phyloP scores from a whole-genome alignment of 805 yeast genomes.

The Spathaspora arborariae region DNA sequence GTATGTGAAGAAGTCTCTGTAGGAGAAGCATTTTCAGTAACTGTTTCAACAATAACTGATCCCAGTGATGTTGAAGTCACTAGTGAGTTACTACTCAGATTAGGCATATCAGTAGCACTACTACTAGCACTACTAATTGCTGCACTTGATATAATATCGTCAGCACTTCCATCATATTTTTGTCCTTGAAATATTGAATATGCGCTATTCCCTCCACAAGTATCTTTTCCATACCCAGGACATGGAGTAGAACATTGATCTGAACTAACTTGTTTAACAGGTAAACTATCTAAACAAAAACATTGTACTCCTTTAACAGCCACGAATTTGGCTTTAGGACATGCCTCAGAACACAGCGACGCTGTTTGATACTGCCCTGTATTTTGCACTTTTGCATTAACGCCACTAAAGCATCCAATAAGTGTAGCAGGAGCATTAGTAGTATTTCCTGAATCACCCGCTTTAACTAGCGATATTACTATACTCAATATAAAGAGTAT shows the following conservation, averaged over 20 bases:
- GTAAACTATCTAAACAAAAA: constrained; percentile 32
- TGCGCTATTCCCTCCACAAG: constrained; percentile 34
- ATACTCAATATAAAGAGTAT: not conserved
- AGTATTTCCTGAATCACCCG: no score
- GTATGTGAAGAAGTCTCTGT: constrained; percentile 5
- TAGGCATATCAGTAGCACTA: not conserved
- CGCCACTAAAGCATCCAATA: not conserved
- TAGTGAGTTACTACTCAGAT: not conserved
- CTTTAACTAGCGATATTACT: not conserved
- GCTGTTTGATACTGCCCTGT: constrained; percentile 27
- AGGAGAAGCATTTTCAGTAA: constrained; percentile 1
- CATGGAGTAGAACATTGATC: constrained; percentile 28
- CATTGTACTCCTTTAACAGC: constrained; percentile 39
- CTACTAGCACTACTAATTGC: not conserved
- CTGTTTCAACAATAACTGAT: not conserved
- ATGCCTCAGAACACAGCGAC: constrained; percentile 24
- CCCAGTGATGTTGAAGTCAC: not conserved
- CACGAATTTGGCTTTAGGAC: constrained; percentile 32
- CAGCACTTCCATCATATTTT: constrained; percentile 11
- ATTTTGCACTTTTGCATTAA: constrained; percentile 4
- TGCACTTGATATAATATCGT: not conserved
- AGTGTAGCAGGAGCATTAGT: not conserved
- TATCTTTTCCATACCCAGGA: constrained; percentile 28
- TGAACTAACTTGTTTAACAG: constrained; percentile 15
- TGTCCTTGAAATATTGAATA: constrained; percentile 27